Evolutionary conservation across 129 eudicot species (phyloP).

Genomic region (Pittosporum tobira): DNA sequence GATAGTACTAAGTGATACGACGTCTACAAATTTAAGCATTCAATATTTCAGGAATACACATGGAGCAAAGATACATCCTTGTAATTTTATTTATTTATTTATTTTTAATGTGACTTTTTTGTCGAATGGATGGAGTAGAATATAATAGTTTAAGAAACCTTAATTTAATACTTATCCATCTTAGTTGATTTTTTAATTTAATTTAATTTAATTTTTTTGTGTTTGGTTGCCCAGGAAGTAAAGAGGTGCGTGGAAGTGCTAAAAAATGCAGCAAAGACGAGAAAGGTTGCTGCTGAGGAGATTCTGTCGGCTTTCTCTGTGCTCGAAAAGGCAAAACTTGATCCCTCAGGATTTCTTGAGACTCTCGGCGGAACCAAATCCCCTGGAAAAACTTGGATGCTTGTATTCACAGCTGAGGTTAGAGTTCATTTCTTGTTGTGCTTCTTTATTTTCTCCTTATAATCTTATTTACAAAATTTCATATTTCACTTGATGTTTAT

Average conservation of each 20-base stretch:
- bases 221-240: conserved; percentile 47
- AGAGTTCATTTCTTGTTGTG: neutral
- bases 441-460: neutral
- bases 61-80: too few relatives aligned
- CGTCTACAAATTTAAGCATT: too few relatives aligned
- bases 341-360: conserved; percentile 67
- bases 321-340: conserved; percentile 82
- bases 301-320: conserved; percentile 55
- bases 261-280: conserved; percentile 85
- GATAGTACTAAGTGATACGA: too few relatives aligned
- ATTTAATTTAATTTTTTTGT: neutral
- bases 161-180: neutral
- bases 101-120: too few relatives aligned
- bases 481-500: neutral
- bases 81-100: too few relatives aligned
- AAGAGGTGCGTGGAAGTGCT: conserved; percentile 58
- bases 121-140: too few relatives aligned
- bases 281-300: conserved; percentile 50
- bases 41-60: too few relatives aligned
- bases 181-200: too few relatives aligned
- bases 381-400: conserved; percentile 99
- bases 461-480: neutral
- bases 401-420: conserved; percentile 84
- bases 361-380: conserved; percentile 90
- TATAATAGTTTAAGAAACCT: neutral